Evolutionary conservation across 208 protist genomes (phyloP).

Genomic region (Wallacemonas sp.): DNA sequence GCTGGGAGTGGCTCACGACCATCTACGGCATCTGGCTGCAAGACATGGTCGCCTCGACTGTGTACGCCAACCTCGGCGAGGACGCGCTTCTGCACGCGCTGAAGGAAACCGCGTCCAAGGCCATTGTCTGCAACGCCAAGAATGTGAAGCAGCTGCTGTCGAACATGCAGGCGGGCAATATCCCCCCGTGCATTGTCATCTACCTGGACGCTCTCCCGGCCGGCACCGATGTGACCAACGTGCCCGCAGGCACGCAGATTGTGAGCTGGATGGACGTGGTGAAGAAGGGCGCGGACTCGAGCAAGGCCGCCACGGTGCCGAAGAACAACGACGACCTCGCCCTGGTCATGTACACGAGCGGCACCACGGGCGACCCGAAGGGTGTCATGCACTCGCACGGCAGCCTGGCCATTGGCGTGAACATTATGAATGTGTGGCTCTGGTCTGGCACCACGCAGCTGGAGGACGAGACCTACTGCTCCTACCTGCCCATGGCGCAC

Average conservation of each 20-base stretch:
- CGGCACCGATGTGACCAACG: background rate
- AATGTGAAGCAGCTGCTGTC: conserved; percentile 35
- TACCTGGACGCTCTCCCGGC: conserved; percentile 26
- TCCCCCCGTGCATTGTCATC: conserved; percentile 31
- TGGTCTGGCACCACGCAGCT: conserved; percentile 8
- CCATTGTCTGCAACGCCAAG: conserved; percentile 54
- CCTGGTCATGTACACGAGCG: conserved; percentile 76
- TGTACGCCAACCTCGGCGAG: conserved; percentile 60
- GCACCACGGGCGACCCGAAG: conserved; percentile 73
- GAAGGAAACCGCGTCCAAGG: conserved; percentile 33
- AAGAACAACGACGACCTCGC: conserved; percentile 28
- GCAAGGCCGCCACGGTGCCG: conserved; percentile 11
- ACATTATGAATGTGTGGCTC: conserved; percentile 17
- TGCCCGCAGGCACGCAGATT: background rate
- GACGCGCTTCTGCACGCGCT: conserved; percentile 42
- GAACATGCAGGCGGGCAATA: conserved; percentile 18
- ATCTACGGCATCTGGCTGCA: conserved; percentile 54
- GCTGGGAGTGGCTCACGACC: conserved; percentile 52
- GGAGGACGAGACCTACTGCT: conserved; percentile 48
- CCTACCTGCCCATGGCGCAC: conserved; percentile 77
- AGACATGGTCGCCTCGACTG: conserved; percentile 39
- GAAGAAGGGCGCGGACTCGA: background rate
- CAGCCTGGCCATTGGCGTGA: conserved; percentile 28
- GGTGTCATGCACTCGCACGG: conserved; percentile 60
- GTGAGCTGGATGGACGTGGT: conserved; percentile 18